Conservation (phyloP, 768 basidiomycete genomes). For the Atractiella rhizophila region DNA sequence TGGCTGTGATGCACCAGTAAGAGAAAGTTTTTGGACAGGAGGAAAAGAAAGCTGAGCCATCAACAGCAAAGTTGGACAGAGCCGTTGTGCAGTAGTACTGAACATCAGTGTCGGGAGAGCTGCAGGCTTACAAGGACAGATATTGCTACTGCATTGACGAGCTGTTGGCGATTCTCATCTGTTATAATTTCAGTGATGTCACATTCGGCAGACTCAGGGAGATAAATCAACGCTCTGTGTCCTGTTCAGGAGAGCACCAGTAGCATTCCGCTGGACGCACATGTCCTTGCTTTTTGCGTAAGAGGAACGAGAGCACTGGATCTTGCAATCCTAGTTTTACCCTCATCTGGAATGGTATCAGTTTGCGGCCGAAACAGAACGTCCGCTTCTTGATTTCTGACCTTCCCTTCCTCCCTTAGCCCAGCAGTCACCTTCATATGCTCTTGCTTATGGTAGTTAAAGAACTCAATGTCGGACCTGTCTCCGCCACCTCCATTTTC, state of each 20-base stretch:
- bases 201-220: background rate
- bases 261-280: conserved; percentile 93
- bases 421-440: no score
- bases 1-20: no score
- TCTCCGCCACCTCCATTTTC: no score
- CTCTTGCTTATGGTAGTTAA: no score
- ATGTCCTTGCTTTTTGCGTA: conserved; percentile 95
- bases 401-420: no score
- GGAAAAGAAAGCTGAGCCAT: conserved; percentile 24
- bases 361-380: background rate
- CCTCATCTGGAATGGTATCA: conserved; percentile 65
- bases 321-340: conserved; percentile 98
- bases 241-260: conserved; percentile 91
- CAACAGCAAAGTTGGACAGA: conserved; percentile 88
- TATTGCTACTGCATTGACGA: conserved; percentile 90
- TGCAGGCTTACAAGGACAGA: conserved; percentile 72
- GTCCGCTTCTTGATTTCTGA: no score
- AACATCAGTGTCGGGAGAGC: conserved; percentile 92
- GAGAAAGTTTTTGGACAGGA: no score
- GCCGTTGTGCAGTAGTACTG: conserved; percentile 99
- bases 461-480: no score
- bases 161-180: conserved; percentile 95
- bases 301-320: conserved; percentile 87
- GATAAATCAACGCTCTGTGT: conserved; percentile 58
- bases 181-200: background rate